Base-by-base conservation (phyloP, 306 rosid species). In the Datisca glomerata region DNA sequence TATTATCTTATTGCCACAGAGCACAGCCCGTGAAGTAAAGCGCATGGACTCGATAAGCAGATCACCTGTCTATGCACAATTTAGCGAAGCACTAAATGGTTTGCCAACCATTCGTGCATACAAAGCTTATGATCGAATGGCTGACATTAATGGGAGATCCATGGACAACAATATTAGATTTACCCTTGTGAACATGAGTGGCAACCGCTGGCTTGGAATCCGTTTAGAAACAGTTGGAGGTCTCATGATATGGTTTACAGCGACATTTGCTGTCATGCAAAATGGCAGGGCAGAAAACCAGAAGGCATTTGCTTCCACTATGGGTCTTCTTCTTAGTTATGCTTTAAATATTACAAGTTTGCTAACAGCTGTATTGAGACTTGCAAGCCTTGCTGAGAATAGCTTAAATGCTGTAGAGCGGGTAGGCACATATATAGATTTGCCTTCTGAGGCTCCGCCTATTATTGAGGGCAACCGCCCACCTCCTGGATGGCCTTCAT, bases 31-130 rank as follows among this genome's bases (percentile, higher is more conserved):
- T 5, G 97, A 87, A 60, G 85, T 87, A 32, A 87, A 87, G 76
- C 85, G 97, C 41, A 56, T 87, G 40, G 97, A 87, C 66, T 87
- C 97, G 28, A 60, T 74, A 20, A 87, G 87, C 62, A 69, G 97
- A 74, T 87, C 97, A 34, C 97, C 97, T 24, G 89, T 87, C 45
- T 87, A 87, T 69, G 97, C 94, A 31, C 97, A 87, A 64, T 82
- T 87, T 68, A 80, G 93, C 47, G 97, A 87, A 76, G 94, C 97
- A 21, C 64, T 87, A 46, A 82, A 87, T 60, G 97, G 97, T 54
- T 46, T 87, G 53, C 51, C 85, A 62, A 69, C 89, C 0, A 87
- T 87, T 38, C 94, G 94, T 3, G 94, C 93, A 43, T 87, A 79
- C 63, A 69, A 83, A 69, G 94, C 97, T 25, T 87, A 87, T 44